Conservation (phyloP, 495 filamentous ascomycete genomes). For the Penicillium paradoxum region DNA sequence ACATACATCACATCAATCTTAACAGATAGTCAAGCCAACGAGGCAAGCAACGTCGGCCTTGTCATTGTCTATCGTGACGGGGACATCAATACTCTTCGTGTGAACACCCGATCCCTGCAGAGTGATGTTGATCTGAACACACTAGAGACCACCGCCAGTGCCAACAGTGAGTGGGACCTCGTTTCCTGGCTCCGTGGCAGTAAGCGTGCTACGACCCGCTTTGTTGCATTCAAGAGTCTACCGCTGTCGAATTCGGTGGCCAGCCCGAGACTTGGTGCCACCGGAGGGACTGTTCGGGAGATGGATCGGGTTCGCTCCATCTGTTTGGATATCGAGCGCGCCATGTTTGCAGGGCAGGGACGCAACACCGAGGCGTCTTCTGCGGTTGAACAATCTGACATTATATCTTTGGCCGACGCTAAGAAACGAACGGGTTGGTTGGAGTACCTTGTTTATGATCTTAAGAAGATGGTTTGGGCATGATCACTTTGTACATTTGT, state of each 20-base stretch:
- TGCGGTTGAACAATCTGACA: constrained; percentile 63
- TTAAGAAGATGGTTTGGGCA: constrained; percentile 92
- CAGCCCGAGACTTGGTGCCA: constrained; percentile 22
- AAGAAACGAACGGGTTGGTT: constrained; percentile 81
- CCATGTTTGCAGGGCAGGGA: constrained; percentile 29
- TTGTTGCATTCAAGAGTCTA: constrained; percentile 55
- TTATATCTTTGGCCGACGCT: constrained; percentile 78
- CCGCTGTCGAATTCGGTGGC: constrained; percentile 35
- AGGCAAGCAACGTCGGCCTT: constrained; percentile 74
- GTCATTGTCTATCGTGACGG: constrained; percentile 70
- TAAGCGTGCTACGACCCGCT: constrained; percentile 32
- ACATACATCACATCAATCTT: constrained; percentile 87
- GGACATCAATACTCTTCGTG: constrained; percentile 58
- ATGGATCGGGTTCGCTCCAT: constrained; percentile 64
- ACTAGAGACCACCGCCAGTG: constrained; percentile 24
- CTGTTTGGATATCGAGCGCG: constrained; percentile 54
- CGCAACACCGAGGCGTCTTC: constrained; percentile 18
- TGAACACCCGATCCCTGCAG: constrained; percentile 80
- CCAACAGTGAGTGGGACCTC: constrained; percentile 33
- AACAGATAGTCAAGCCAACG: constrained; percentile 66
- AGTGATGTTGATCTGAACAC: constrained; percentile 39
- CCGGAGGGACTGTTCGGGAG: constrained; percentile 50
- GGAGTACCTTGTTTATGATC: constrained; percentile 76
- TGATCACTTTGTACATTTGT: constrained; percentile 23
- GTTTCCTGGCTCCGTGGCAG: constrained; percentile 38